Conservation (phyloP, 2,329 filamentous ascomycete genomes). For the Byssochlamys sp. region DNA sequence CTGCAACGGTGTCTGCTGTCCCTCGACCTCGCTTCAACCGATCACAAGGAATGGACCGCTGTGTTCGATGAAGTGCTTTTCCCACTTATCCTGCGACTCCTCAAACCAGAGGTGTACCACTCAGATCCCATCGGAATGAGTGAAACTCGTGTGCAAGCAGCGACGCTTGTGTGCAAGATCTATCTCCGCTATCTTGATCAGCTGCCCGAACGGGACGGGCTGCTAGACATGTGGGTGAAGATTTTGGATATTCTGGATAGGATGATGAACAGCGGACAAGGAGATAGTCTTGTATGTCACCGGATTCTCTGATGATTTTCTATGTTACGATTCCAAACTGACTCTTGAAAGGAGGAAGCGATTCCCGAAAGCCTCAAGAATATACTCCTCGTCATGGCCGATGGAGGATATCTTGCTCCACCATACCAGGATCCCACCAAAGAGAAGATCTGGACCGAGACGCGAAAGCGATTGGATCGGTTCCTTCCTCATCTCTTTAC, state of each 20-base stretch:
- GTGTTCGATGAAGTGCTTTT: slow-evolving; percentile 93
- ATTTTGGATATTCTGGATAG: slow-evolving; percentile 93
- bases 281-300: slow-evolving; percentile 66
- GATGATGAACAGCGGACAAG: slow-evolving; percentile 89
- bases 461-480: slow-evolving; percentile 49
- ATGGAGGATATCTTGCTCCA: slow-evolving; percentile 70
- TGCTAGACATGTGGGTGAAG: slow-evolving; percentile 83
- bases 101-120: slow-evolving; percentile 91
- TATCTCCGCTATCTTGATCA: slow-evolving; percentile 88
- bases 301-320: not conserved
- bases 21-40: slow-evolving; percentile 68
- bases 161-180: slow-evolving; percentile 85
- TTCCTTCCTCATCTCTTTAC: slow-evolving; percentile 52
- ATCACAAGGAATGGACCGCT: slow-evolving; percentile 84
- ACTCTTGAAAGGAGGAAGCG: slow-evolving; percentile 64
- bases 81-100: slow-evolving; percentile 71
- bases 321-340: not conserved
- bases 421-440: slow-evolving; percentile 46
- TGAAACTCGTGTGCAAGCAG: slow-evolving; percentile 83
- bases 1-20: slow-evolving; percentile 79
- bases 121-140: slow-evolving; percentile 87
- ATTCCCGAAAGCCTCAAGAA: slow-evolving; percentile 94
- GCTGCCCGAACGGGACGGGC: slow-evolving; percentile 73
- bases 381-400: slow-evolving; percentile 87
- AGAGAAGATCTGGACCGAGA: slow-evolving; percentile 52